Conservation (phyloP, 192 early-diverging fungal species). For the Coemansia asiatica region DNA sequence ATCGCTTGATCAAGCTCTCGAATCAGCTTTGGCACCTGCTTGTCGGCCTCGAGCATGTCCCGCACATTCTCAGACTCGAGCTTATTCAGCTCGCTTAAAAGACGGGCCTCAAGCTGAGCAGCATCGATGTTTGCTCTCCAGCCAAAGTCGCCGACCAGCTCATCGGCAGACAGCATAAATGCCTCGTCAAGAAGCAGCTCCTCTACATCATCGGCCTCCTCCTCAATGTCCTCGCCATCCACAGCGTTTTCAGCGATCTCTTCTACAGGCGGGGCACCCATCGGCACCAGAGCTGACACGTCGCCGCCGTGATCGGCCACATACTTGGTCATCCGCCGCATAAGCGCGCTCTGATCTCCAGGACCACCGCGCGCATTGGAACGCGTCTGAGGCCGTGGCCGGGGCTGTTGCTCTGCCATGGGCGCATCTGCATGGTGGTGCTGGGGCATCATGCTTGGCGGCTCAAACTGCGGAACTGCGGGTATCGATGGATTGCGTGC, state of each 20-base stretch:
- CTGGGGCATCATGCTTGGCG: conserved; percentile 9
- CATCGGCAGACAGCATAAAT: conserved; percentile 73
- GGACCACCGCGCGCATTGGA: conserved; percentile 23
- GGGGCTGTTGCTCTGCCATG: conserved; percentile 10
- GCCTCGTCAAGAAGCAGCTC: conserved; percentile 63
- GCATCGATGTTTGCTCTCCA: conserved; percentile 88
- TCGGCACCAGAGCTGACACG: conserved; percentile 43
- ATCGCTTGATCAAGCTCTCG: conserved; percentile 82
- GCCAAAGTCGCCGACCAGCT: conserved; percentile 80
- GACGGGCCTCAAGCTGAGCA: conserved; percentile 77
- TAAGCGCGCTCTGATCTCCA: conserved; percentile 44
- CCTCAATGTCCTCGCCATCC: conserved; percentile 24
- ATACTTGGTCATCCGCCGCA: conserved; percentile 53
- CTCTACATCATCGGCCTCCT: conserved; percentile 43
- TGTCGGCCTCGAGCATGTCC: conserved; percentile 90
- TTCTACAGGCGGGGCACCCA: conserved; percentile 29
- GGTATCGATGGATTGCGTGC: conserved; percentile 15
- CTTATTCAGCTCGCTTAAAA: conserved; percentile 81
- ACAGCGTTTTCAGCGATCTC: conserved; percentile 4
- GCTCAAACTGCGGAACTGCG: conserved; percentile 27
- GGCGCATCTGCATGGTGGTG: conserved; percentile 9
- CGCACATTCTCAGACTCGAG: conserved; percentile 87
- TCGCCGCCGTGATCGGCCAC: conserved; percentile 50
- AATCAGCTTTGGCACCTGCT: conserved; percentile 76
- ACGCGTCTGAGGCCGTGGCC: conserved; percentile 27